Conservation (phyloP, 164 flowering plant genomes). For the Sextonia rubra region DNA sequence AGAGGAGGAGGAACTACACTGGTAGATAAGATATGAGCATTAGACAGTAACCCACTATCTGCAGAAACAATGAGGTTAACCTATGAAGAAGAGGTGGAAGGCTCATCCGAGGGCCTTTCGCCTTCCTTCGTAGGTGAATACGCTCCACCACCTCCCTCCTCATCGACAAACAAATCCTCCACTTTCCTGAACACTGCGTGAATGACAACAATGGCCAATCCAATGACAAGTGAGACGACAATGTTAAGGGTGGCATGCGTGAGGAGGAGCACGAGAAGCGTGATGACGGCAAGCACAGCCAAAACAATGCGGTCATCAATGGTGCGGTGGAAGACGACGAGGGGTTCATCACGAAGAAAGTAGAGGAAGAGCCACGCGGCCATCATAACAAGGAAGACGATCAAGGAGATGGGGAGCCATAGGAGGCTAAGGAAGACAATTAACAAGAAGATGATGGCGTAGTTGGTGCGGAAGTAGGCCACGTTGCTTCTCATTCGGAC, state of each 20-base stretch:
- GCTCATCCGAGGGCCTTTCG: neutral
- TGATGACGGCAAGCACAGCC: slow-evolving; percentile 25
- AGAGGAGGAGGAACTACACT: neutral
- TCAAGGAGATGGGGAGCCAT: slow-evolving; percentile 50
- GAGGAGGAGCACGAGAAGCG: slow-evolving; percentile 32
- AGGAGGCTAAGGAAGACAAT: slow-evolving; percentile 47
- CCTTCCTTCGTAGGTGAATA: neutral
- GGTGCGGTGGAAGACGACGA: slow-evolving; percentile 20
- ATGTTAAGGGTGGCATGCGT: slow-evolving; percentile 38
- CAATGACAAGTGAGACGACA: slow-evolving; percentile 27
- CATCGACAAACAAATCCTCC: slow-evolving; percentile 36
- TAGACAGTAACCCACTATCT: neutral
- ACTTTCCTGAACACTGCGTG: slow-evolving; percentile 42
- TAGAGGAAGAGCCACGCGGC: slow-evolving; percentile 53
- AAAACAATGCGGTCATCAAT: slow-evolving; percentile 39
- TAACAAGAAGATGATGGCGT: slow-evolving; percentile 32
- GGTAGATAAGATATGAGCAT: neutral
- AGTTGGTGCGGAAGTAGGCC: slow-evolving; percentile 43
- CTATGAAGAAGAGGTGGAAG: slow-evolving; percentile 6
- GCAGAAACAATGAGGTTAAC: neutral
- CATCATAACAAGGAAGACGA: slow-evolving; percentile 42
- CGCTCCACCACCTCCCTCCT: slow-evolving; percentile 18
- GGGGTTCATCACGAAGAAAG: slow-evolving; percentile 46
- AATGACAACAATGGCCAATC: slow-evolving; percentile 24
- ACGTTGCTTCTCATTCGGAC: slow-evolving; percentile 30